Evolutionary conservation across 805 yeast genomes (phyloP), one percentile per base, ranked within the genome.

Genomic region (Ogataea ganodermae): DNA sequence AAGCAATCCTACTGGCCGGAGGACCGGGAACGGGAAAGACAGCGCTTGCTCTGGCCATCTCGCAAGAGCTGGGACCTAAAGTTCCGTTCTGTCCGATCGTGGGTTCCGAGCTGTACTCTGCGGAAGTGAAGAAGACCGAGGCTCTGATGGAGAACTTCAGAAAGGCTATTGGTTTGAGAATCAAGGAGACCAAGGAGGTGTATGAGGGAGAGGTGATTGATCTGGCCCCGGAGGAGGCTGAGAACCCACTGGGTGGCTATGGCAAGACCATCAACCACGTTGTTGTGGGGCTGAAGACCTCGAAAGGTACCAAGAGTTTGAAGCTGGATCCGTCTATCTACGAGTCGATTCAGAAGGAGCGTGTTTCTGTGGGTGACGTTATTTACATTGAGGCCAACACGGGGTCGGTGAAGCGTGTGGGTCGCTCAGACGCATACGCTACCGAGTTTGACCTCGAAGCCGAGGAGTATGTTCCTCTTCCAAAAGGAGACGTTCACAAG

Each of bases 21-120:
- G 98, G 98, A 9, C 99, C 99, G 23, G 89, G 96, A 12, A 94
- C 99, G 0, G 99, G 99, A 69, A 94, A 94, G 68, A 94, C 99
- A 3, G 99, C 99, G 31, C 80, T 94, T 59, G 99, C 99, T 12
- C 86, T 90, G 86, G 99, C 97, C 14, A 75, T 86, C 33, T 78
- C 90, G 2, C 91, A 86, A 63, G 83, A 80, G 44, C 72, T 86
- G 57, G 84, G 84, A 8, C 61, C 72, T 12, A 89, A 84, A 53
- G 97, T 94, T 49, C 99, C 99, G 32, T 94, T 94, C 68, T 92
- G 97, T 33, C 89, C 96, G 8, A 78, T 94, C 66, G 92, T 96
- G 8, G 99, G 97, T 3, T 85, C 96, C 26, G 99, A 94, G 71
- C 81, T 94, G 51, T 94, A 82, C 63, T 88, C 96, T 4, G 79